phyloP scores from a whole-genome alignment of 2,329 filamentous ascomycete genomes.

The Scedosporium dehoogii region DNA sequence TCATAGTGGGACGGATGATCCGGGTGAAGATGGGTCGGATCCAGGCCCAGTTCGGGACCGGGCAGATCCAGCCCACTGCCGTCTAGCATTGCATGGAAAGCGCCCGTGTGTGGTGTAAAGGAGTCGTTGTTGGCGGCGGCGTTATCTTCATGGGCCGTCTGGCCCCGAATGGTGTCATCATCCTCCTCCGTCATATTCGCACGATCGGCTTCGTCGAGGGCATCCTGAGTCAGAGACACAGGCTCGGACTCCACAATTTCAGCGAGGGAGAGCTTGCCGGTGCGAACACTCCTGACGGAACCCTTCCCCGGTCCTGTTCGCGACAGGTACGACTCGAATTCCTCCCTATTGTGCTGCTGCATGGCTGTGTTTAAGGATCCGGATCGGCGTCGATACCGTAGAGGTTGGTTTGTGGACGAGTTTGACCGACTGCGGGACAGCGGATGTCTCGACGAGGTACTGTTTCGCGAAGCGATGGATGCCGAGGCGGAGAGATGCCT shows the following conservation, averaged over 20 bases:
- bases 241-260: conserved; percentile 50
- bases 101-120: conserved; percentile 18
- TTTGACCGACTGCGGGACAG: neutral
- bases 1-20: conserved; percentile 4
- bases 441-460: conserved; percentile 5
- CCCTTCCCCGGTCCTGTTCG: conserved; percentile 46
- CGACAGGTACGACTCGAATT: conserved; percentile 29
- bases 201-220: conserved; percentile 44
- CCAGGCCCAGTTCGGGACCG: neutral
- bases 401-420: neutral
- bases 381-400: conserved; percentile 2
- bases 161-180: conserved; percentile 26
- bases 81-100: conserved; percentile 24
- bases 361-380: conserved; percentile 17
- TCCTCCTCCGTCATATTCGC: conserved; percentile 24
- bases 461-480: conserved; percentile 58
- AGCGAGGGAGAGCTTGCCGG: conserved; percentile 40
- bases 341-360: neutral
- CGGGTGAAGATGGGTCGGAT: neutral
- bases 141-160: conserved; percentile 6
- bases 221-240: conserved; percentile 37
- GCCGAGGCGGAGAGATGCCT: conserved; percentile 38
- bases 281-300: conserved; percentile 40
- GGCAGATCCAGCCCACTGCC: neutral
- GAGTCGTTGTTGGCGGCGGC: conserved; percentile 7